Conservation (phyloP, 1,139 yeast species). For the Chernovozyma sophiae-reginae region DNA sequence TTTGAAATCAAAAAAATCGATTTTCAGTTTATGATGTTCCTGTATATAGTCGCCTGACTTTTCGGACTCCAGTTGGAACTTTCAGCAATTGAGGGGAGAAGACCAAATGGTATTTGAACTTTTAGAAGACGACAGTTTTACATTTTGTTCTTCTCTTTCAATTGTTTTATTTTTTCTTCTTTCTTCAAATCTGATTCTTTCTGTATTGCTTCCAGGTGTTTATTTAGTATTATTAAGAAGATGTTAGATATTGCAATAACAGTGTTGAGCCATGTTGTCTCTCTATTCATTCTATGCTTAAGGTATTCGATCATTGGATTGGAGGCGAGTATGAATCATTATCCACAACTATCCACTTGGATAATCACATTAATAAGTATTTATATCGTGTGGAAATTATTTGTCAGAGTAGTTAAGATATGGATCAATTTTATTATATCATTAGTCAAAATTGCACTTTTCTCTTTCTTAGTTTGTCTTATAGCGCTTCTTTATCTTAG, state of each 20-base stretch:
- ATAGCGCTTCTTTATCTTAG: constrained; percentile 16
- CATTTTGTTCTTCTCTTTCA: no score
- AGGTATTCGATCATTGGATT: constrained; percentile 14
- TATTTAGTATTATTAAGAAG: no score
- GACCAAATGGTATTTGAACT: no score
- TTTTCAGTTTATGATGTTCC: no score
- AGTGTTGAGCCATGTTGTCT: constrained; percentile 7
- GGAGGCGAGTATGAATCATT: constrained; percentile 15
- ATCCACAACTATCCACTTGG: constrained; percentile 23
- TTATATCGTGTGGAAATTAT: constrained; percentile 21
- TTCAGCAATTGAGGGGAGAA: no score
- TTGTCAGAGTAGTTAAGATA: constrained; percentile 18
- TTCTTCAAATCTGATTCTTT: no score
- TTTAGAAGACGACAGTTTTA: no score
- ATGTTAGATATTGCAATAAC: neutral
- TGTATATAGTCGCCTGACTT: no score
- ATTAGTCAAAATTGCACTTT: constrained; percentile 16
- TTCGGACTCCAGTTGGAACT: no score
- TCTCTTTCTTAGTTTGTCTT: constrained; percentile 9
- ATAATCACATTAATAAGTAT: constrained; percentile 16
- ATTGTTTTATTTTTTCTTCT: no score
- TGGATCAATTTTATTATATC: constrained; percentile 24
- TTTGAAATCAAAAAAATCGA: no score
- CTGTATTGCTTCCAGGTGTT: no score
- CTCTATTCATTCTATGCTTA: constrained; percentile 13